These are phyloP conservation scores for Chrysoporthe cubensis DNA, from an alignment of 2,329 filamentous ascomycete genomes.

Conservation along the genomic window DNA sequence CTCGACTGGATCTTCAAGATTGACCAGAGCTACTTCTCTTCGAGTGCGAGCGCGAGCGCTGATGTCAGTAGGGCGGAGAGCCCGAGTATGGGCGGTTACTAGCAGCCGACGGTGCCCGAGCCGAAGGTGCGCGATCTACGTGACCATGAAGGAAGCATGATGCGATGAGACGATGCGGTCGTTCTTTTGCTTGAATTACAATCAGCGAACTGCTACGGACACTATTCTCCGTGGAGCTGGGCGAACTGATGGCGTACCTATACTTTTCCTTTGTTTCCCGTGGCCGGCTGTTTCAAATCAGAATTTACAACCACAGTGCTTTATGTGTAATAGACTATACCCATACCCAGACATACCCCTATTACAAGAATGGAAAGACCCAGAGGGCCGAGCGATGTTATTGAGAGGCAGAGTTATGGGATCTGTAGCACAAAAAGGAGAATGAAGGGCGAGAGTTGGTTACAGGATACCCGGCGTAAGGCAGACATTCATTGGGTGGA, in stretches of 20 bases:
- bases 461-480: slow-evolving; percentile 2
- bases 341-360: slow-evolving; percentile 23
- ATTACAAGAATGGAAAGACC: slow-evolving; percentile 5
- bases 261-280: slow-evolving; percentile 16
- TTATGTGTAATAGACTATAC: slow-evolving; percentile 29
- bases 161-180: slow-evolving; percentile 16
- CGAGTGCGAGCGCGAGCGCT: slow-evolving; percentile 43
- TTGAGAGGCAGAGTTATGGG: not conserved
- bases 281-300: slow-evolving; percentile 9
- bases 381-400: not conserved
- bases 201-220: not conserved
- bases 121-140: not conserved
- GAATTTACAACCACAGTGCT: slow-evolving; percentile 1
- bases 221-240: not conserved
- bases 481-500: slow-evolving; percentile 8
- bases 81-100: slow-evolving; percentile 32
- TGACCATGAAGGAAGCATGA: slow-evolving; percentile 9
- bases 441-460: not conserved
- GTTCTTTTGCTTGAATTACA: not conserved
- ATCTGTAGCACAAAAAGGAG: not conserved
- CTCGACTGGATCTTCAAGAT: slow-evolving; percentile 96
- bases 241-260: not conserved
- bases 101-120: not conserved
- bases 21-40: slow-evolving; percentile 73
- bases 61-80: slow-evolving; percentile 45